phyloP scores from a whole-genome alignment of 2,329 filamentous ascomycete species.

The Aspergillus novoparasiticus region DNA sequence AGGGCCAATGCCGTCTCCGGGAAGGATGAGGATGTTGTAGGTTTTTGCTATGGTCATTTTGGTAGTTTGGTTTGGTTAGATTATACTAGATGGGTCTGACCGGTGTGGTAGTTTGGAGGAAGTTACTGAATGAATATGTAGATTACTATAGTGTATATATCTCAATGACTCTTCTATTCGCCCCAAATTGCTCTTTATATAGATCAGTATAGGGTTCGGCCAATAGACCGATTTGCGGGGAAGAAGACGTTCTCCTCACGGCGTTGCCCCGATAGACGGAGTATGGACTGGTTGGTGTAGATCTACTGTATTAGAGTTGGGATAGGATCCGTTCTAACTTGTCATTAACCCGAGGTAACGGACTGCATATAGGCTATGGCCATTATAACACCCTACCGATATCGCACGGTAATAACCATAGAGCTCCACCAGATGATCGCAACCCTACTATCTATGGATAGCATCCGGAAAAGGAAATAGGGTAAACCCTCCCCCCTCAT shows the following conservation, averaged over 20 bases:
- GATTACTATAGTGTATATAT: neutral
- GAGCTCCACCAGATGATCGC: neutral
- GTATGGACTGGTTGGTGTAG: neutral
- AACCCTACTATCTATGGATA: neutral
- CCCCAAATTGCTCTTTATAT: neutral
- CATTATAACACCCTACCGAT: neutral
- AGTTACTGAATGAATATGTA: neutral
- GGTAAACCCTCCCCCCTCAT: constrained; percentile 18
- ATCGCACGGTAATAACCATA: neutral
- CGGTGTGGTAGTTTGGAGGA: neutral
- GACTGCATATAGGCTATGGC: neutral
- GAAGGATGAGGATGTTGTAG: constrained; percentile 74
- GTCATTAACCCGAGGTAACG: neutral
- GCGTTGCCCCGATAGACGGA: neutral
- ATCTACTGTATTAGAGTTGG: neutral
- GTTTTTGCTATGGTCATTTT: constrained; percentile 33
- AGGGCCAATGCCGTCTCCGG: constrained; percentile 77
- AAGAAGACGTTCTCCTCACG: constrained; percentile 6
- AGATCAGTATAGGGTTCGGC: constrained; percentile 18
- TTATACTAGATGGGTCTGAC: neutral
- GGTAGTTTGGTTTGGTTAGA: neutral
- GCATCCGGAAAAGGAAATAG: constrained; percentile 13
- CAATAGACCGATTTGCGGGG: constrained; percentile 31
- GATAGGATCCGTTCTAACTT: neutral
- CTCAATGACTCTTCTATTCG: neutral